phyloP scores from a whole-genome alignment of 495 filamentous ascomycete species.

The Tuber microsphaerosporum region DNA sequence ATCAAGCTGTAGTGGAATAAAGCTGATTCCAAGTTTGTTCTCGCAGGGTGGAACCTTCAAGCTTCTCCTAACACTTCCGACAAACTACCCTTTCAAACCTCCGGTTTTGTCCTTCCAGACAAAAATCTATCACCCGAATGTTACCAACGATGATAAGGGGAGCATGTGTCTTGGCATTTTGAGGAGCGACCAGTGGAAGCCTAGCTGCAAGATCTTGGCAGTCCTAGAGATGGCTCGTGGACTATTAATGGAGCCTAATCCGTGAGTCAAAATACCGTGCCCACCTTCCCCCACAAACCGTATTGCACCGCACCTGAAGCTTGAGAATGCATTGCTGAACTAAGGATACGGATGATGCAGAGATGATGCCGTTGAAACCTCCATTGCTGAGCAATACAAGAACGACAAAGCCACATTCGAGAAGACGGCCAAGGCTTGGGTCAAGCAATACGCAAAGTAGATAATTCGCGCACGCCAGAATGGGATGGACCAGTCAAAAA shows the following conservation, averaged over 20 bases:
- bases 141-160: conserved; percentile 87
- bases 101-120: conserved; percentile 80
- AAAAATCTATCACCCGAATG: conserved; percentile 97
- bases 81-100: conserved; percentile 91
- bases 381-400: conserved; percentile 80
- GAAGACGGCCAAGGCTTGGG: conserved; percentile 76
- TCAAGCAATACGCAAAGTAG: conserved; percentile 63
- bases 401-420: conserved; percentile 67
- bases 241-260: conserved; percentile 77
- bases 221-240: conserved; percentile 74
- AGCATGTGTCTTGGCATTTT: conserved; percentile 88
- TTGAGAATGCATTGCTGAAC: background rate
- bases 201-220: conserved; percentile 63
- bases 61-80: conserved; percentile 66
- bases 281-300: background rate
- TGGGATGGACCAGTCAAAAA: background rate
- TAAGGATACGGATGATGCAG: conserved; percentile 8
- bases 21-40: conserved; percentile 13
- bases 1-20: conserved; percentile 9
- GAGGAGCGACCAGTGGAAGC: conserved; percentile 90
- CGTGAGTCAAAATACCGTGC: conserved; percentile 40
- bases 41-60: conserved; percentile 68
- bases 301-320: background rate
- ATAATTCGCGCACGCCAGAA: background rate
- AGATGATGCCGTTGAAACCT: conserved; percentile 84